Evolutionary conservation across 306 rosid genomes (phyloP).

Genomic region (Cajanus cajan): DNA sequence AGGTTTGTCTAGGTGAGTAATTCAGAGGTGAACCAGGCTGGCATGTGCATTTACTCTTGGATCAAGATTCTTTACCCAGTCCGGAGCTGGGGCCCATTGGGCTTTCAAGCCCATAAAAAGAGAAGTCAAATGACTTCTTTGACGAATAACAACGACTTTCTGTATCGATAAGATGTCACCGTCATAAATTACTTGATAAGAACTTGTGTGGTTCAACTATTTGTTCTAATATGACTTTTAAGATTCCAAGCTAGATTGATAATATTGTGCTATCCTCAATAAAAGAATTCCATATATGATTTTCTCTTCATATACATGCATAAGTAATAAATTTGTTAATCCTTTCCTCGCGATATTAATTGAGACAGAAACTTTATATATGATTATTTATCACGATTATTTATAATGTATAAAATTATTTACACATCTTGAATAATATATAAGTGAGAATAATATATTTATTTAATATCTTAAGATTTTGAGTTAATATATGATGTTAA

Average conservation of each 20-base stretch:
- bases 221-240: not conserved
- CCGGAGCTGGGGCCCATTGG: conserved; percentile 26
- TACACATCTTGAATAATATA: too few species aligned
- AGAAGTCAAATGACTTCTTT: not conserved
- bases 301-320: not conserved
- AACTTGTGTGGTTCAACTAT: not conserved
- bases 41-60: conserved; percentile 13
- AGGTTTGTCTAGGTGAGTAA: conserved; percentile 8
- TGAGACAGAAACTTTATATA: not conserved
- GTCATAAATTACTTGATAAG: not conserved
- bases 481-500: too few species aligned
- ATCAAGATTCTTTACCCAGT: not conserved
- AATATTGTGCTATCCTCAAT: not conserved
- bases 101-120: not conserved
- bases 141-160: not conserved
- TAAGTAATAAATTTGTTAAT: not conserved
- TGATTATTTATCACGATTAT: not conserved
- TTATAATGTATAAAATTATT: too few species aligned
- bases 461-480: too few species aligned
- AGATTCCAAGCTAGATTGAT: not conserved
- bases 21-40: not conserved
- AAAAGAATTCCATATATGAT: not conserved
- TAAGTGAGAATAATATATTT: too few species aligned
- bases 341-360: not conserved
- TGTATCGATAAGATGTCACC: not conserved